These are phyloP conservation scores for Petasospora rhodanensis DNA, from an alignment of 1,139 yeast species.

Conservation along the genomic window DNA sequence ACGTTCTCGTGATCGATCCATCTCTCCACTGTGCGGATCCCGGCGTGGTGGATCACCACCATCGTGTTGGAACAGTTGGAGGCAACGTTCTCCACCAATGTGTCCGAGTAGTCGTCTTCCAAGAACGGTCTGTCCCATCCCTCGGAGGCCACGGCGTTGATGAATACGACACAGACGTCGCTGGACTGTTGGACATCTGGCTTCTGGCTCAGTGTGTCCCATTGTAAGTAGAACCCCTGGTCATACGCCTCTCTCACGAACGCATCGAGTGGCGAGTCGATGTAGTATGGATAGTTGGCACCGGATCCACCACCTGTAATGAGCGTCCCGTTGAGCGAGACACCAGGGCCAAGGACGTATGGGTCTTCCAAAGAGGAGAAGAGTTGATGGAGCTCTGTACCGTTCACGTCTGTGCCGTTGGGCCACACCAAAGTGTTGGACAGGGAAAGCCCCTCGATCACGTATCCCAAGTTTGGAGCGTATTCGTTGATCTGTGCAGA, in stretches of 20 bases:
- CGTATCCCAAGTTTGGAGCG: constrained; percentile 19
- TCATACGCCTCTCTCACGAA: constrained; percentile 26
- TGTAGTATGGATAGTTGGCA: constrained; percentile 43
- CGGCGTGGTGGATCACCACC: constrained; percentile 52
- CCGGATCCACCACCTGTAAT: constrained; percentile 50
- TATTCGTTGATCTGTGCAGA: constrained; percentile 39
- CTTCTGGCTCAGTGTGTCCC: constrained; percentile 37
- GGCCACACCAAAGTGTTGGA: background rate
- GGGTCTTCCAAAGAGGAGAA: background rate
- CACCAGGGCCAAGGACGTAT: background rate
- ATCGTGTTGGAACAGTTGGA: constrained; percentile 45
- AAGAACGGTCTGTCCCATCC: constrained; percentile 46
- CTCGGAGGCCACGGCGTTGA: constrained; percentile 47
- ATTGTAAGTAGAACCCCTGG: constrained; percentile 38
- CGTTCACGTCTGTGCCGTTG: background rate
- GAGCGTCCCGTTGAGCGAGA: constrained; percentile 10
- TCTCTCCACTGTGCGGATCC: constrained; percentile 44
- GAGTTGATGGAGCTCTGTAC: background rate
- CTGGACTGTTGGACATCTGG: constrained; percentile 34
- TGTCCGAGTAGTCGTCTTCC: constrained; percentile 42
- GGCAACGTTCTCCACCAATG: constrained; percentile 42
- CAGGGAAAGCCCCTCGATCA: constrained; percentile 31
- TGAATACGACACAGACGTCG: constrained; percentile 45
- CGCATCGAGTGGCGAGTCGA: constrained; percentile 49
- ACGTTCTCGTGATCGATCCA: constrained; percentile 54